These are phyloP conservation scores for Mycena epipterygia DNA, from an alignment of 768 basidiomycete genomes.

Conservation along the genomic window DNA sequence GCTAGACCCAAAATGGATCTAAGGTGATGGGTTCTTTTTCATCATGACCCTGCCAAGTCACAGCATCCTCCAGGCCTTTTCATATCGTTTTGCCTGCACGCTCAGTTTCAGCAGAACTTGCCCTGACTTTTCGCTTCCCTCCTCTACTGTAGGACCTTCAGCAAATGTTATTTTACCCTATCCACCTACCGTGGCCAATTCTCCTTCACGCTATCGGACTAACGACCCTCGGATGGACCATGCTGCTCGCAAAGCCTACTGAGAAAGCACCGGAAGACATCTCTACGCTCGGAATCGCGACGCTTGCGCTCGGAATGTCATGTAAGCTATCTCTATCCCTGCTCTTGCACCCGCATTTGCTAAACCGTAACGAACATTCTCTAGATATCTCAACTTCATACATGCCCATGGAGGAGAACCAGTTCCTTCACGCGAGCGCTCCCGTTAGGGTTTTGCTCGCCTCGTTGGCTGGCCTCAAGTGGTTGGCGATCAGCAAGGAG, in stretches of 20 bases:
- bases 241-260: constrained; percentile 20
- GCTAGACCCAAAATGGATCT: too few species aligned
- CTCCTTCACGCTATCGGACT: constrained; percentile 18
- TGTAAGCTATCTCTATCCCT: constrained; percentile 17
- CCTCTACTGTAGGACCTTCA: background rate
- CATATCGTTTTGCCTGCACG: constrained; percentile 9
- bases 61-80: too few species aligned
- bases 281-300: constrained; percentile 20
- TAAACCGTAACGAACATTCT: background rate
- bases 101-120: constrained; percentile 13
- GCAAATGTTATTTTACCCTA: constrained; percentile 20
- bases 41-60: background rate
- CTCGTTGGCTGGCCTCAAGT: constrained; percentile 19
- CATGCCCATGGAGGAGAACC: constrained; percentile 22
- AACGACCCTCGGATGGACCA: constrained; percentile 14
- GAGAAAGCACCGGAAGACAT: constrained; percentile 15
- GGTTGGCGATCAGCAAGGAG: constrained; percentile 13
- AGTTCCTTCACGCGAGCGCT: constrained; percentile 22
- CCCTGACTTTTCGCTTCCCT: background rate
- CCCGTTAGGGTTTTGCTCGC: constrained; percentile 17
- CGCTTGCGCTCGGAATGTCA: constrained; percentile 20
- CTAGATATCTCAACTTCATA: constrained; percentile 24
- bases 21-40: too few species aligned
- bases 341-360: constrained; percentile 2
- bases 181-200: constrained; percentile 23